These are phyloP conservation scores for Trapa bicornis DNA, from an alignment of 345 rosid genomes.

Conservation along the genomic window DNA sequence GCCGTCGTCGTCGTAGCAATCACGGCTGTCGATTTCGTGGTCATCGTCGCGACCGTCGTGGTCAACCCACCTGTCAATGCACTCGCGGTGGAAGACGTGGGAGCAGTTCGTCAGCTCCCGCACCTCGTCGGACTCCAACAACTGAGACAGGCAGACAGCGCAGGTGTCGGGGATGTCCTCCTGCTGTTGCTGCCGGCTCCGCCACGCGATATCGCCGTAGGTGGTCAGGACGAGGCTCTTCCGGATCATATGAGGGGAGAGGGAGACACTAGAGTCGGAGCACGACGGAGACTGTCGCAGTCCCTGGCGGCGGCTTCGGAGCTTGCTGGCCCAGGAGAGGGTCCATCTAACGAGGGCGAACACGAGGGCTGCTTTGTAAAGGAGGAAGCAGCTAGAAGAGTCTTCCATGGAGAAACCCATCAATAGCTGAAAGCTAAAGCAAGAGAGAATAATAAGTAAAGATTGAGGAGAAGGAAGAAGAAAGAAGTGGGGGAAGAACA, in stretches of 20 bases:
- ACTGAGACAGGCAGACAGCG: conserved; percentile 61
- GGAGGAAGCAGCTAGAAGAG: conserved; percentile 31
- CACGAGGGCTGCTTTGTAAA: conserved; percentile 64
- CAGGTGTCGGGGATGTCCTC: conserved; percentile 34
- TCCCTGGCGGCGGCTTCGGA: conserved; percentile 24
- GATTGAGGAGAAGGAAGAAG: neutral
- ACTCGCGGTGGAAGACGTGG: conserved; percentile 84
- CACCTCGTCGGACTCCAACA: conserved; percentile 47
- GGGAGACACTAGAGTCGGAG: conserved; percentile 12
- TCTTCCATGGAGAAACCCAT: conserved; percentile 62
- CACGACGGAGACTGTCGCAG: conserved; percentile 4
- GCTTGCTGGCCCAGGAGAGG: conserved; percentile 39
- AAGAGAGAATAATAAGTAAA: neutral
- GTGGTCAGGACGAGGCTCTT: conserved; percentile 42
- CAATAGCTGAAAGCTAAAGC: neutral
- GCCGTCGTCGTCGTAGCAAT: conserved; percentile 14
- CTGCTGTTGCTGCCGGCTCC: conserved; percentile 12
- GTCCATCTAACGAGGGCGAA: conserved; percentile 65
- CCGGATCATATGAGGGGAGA: conserved; percentile 34
- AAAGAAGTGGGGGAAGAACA: conserved; percentile 1
- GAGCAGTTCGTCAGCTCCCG: conserved; percentile 72
- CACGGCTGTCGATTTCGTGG: too few species aligned
- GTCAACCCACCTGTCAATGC: conserved; percentile 83
- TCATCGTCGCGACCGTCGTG: conserved; percentile 7
- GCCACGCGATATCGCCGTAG: conserved; percentile 38